Base-by-base conservation (phyloP, 257 asterid species). In the Fraxinus americana region DNA sequence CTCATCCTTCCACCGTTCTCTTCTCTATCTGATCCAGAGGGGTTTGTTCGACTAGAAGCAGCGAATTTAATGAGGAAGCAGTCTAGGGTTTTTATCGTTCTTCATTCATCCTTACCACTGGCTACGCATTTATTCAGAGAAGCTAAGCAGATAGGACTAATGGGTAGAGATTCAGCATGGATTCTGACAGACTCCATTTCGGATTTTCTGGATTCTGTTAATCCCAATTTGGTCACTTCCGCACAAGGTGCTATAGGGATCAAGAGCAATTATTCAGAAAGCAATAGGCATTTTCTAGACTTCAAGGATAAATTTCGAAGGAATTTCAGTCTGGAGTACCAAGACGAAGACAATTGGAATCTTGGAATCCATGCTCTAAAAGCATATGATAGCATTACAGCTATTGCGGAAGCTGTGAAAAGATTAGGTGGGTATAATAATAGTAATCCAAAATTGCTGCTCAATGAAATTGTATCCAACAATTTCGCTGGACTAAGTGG, bases 91-190 rank as follows among this genome's bases (percentile, higher is more conserved):
- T 87, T 87, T 72, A 73, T 87, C 4, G 83, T 85, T 75, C 86
- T 87, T 54, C 81, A 80, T n/a, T 72, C 87, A 59, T 85, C 91
- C 34, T 14, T 81, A 67, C 25, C 89, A 23, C 25, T 74, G 32
- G 86, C 86, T 7, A 65, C 13, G 36, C 69, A 25, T 43, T 50
- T 87, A 57, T 87, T 87, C 69, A 79, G 61, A 65, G 85, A 82
- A 63, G 86, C 91, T 25, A 81, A 83, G 75, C 61, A 72, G 65
- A 36, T 67, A 19, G 84, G 83, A 54, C 75, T 87, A 39, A 79
- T 83, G 82, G 86, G 85, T 19, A 79, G 81, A 81, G 89, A 85
- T 39, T 85, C 87, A 7, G 91, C 54, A 2, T 87, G 91, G 91
- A 85, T 87, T 66, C 38, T 87, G 68, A 70, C 77, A n/a, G 82